Evolutionary conservation across 2,329 filamentous ascomycete genomes (phyloP), one percentile per base, ranked within the genome.

Genomic region (Clathrospora elynae): DNA sequence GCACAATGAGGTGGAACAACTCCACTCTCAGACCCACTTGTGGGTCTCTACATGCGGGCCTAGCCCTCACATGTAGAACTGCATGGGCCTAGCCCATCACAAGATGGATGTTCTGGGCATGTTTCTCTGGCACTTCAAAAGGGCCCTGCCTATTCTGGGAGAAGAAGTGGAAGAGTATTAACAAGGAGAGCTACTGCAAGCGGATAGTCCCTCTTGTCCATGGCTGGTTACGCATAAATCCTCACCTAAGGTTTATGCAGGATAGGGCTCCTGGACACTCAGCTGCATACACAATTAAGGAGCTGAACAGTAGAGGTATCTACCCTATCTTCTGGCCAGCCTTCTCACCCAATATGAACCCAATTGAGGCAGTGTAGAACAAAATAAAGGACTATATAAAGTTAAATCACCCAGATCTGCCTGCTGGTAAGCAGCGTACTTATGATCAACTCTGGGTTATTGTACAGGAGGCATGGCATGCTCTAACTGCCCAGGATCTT

Each of bases 281-380:
- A 47, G 43, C 37, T 20, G n/a, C n/a, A n/a, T n/a, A n/a, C n/a
- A n/a, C n/a, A n/a, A n/a, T n/a, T n/a, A n/a, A n/a, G n/a, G n/a
- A n/a, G n/a, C n/a, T n/a, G n/a, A n/a, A n/a, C n/a, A n/a, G n/a
- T n/a, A n/a, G n/a, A n/a, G n/a, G n/a, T 10, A 46, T 42, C 5
- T 36, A 6, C 20, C 38, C 43, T 35, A 31, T 44, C n/a, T 51
- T 20, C 30, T 36, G 9, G 34, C 34, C 34, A 16, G 5, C 23
- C 23, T 36, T 19, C 22, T 47, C 26, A 4, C 47, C 47, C 7
- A 33, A 48, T 43, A 31, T 51, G 6, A 51, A 48, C 23, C 43
- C 38, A 2, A 51, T 51, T 32, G 25, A 51, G 29, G 12, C 24
- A 9, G 20, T 48, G 8, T 51, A 28, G 43, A 42, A 42, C 12